phyloP scores from a whole-genome alignment of 805 yeast genomes.

The Komagataella kurtzmanii region DNA sequence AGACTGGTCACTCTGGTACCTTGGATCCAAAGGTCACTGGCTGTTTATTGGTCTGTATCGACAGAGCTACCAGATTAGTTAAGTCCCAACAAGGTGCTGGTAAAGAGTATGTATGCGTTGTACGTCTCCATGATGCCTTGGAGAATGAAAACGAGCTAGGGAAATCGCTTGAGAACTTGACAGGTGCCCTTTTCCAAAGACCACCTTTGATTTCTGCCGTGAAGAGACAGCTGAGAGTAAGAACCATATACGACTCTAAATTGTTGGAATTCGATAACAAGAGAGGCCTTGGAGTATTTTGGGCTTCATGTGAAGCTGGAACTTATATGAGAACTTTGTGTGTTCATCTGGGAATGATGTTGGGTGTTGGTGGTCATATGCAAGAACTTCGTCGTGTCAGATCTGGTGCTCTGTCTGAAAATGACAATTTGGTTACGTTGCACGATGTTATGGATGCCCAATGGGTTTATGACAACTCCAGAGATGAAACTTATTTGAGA shows the following conservation, averaged over 20 bases:
- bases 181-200: conserved; percentile 98
- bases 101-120: conserved; percentile 97
- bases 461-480: conserved; percentile 92
- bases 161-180: conserved; percentile 80
- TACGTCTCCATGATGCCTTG: conserved; percentile 86
- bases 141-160: conserved; percentile 80
- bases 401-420: conserved; percentile 89
- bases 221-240: conserved; percentile 95
- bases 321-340: conserved; percentile 98
- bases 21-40: conserved; percentile 96
- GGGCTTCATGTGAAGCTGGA: conserved; percentile 99
- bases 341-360: conserved; percentile 96
- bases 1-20: conserved; percentile 98
- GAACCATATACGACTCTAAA: conserved; percentile 94
- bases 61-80: conserved; percentile 94
- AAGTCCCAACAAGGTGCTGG: conserved; percentile 99
- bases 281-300: conserved; percentile 93
- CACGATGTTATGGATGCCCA: conserved; percentile 98
- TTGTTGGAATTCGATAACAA: conserved; percentile 93
- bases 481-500: conserved; percentile 93
- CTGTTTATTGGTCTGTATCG: conserved; percentile 95
- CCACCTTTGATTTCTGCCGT: conserved; percentile 99
- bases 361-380: conserved; percentile 99
- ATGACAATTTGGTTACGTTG: conserved; percentile 83
- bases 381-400: conserved; percentile 99